phyloP scores from a whole-genome alignment of 2,329 filamentous ascomycete species.

The Phyllosticta citrichinensis region DNA sequence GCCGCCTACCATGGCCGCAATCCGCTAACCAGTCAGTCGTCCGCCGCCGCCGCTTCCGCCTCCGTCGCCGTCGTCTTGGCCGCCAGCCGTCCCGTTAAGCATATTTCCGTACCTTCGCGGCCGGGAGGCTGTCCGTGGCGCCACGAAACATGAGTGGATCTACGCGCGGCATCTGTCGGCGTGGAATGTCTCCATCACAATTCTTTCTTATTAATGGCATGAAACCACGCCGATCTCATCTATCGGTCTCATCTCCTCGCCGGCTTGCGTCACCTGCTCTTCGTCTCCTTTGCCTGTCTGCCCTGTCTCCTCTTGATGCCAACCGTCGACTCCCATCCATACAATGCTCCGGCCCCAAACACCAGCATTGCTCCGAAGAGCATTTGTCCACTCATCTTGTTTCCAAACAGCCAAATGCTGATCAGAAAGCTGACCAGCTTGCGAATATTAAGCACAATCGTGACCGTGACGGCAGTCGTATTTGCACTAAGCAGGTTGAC shows the following conservation, averaged over 20 bases:
- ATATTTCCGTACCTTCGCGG: not conserved
- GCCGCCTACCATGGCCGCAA: not conserved
- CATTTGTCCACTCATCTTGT: slow-evolving; percentile 65
- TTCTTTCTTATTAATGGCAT: not conserved
- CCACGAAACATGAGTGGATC: not conserved
- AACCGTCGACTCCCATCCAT: slow-evolving; percentile 62
- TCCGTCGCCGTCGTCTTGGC: not conserved
- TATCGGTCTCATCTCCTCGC: not conserved
- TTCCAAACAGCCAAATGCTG: slow-evolving; percentile 92
- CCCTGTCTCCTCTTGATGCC: slow-evolving; percentile 30
- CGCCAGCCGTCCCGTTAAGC: not conserved
- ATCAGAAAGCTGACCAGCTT: slow-evolving; percentile 86
- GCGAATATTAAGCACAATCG: slow-evolving; percentile 89
- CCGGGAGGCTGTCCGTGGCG: not conserved
- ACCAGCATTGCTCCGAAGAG: slow-evolving; percentile 74
- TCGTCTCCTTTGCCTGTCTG: slow-evolving; percentile 2
- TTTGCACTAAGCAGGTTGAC: slow-evolving; percentile 88
- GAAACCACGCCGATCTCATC: not conserved
- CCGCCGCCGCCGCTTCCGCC: not conserved
- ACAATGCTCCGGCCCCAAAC: slow-evolving; percentile 82
- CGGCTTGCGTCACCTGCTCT: not conserved
- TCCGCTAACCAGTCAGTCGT: not conserved
- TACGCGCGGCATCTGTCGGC: not conserved
- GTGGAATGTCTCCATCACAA: not conserved
- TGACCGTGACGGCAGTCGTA: slow-evolving; percentile 86